These are phyloP conservation scores for Cynara cardunculus DNA, from an alignment of 129 eudicot species.

Conservation along the genomic window DNA sequence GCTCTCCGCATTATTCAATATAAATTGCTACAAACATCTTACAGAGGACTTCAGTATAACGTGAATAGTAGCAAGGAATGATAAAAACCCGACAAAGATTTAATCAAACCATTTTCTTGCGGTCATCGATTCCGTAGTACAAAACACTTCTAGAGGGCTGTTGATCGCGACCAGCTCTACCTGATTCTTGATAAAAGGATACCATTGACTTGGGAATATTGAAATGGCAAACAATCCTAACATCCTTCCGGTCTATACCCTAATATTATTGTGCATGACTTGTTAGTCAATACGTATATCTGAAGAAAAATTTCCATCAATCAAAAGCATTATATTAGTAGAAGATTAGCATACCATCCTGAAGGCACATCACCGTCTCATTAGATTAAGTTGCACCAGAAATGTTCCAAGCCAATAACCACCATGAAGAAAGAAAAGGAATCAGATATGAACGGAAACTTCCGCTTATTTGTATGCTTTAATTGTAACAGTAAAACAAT, in stretches of 20 bases:
- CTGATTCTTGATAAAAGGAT: slow-evolving; percentile 94
- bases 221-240: slow-evolving; percentile 86
- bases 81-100: background rate
- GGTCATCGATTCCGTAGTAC: slow-evolving; percentile 90
- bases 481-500: background rate
- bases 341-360: slow-evolving; percentile 74
- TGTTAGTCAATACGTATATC: background rate
- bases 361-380: slow-evolving; percentile 38
- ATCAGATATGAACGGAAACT: slow-evolving; percentile 7
- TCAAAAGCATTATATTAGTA: background rate
- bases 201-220: slow-evolving; percentile 98
- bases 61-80: background rate
- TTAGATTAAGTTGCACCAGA: slow-evolving; percentile 27
- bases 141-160: slow-evolving; percentile 69
- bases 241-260: slow-evolving; percentile 98
- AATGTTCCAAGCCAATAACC: slow-evolving; percentile 38
- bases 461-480: slow-evolving; percentile 11
- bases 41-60: background rate
- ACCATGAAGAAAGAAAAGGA: slow-evolving; percentile 12
- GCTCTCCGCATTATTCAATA: slow-evolving; percentile 58
- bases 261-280: slow-evolving; percentile 18
- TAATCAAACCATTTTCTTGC: slow-evolving; percentile 74
- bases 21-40: slow-evolving; percentile 60
- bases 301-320: background rate
- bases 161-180: slow-evolving; percentile 99